Conservation (phyloP, 2,329 filamentous ascomycete species). For the Fusarium longipes region DNA sequence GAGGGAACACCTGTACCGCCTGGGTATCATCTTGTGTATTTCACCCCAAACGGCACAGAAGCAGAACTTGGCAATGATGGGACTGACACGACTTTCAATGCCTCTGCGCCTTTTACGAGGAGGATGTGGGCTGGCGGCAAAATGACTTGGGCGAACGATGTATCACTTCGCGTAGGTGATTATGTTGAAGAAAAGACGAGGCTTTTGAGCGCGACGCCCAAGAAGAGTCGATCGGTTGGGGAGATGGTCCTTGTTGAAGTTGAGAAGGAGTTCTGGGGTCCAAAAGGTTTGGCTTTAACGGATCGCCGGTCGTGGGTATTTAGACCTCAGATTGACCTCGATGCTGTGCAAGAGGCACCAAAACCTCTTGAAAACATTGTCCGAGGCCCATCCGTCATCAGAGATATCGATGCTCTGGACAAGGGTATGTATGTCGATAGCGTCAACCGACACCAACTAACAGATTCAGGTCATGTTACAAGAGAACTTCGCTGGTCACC, state of each 20-base stretch:
- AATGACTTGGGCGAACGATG: constrained; percentile 59
- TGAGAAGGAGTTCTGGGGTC: constrained; percentile 68
- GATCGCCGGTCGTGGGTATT: constrained; percentile 67
- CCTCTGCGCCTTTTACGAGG: constrained; percentile 68
- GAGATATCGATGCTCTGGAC: constrained; percentile 36
- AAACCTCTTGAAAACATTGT: constrained; percentile 31
- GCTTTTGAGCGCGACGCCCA: constrained; percentile 64
- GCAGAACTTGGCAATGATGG: constrained; percentile 67
- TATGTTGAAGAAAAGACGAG: constrained; percentile 66
- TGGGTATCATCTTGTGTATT: constrained; percentile 72
- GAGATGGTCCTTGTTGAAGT: constrained; percentile 75
- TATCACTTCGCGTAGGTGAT: constrained; percentile 63
- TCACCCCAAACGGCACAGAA: constrained; percentile 68
- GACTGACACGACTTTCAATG: constrained; percentile 70
- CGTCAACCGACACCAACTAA: not conserved
- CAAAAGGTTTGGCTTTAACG: constrained; percentile 61
- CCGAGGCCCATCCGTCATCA: constrained; percentile 42
- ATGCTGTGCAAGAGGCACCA: constrained; percentile 28
- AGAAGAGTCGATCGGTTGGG: constrained; percentile 64
- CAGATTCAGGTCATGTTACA: constrained; percentile 31
- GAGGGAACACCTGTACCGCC: constrained; percentile 64
- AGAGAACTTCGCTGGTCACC: constrained; percentile 58
- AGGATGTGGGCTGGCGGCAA: constrained; percentile 76
- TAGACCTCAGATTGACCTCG: constrained; percentile 50
- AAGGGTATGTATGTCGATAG: constrained; percentile 2